phyloP scores from a whole-genome alignment of 371 early-diverging fungal genomes.

The Chytridium lagenaria region DNA sequence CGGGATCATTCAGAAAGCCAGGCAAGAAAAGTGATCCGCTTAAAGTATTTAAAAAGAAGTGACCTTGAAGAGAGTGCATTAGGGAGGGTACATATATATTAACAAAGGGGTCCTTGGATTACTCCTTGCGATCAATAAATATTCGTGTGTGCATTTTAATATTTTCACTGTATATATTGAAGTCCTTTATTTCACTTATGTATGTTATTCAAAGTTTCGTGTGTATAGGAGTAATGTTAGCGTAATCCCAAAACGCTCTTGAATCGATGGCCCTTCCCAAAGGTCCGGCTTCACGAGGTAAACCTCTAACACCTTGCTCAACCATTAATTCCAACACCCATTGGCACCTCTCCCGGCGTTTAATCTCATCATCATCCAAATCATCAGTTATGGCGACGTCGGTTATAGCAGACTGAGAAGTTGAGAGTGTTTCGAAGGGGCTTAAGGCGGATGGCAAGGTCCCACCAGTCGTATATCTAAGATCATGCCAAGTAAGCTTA shows the following conservation, averaged over 20 bases:
- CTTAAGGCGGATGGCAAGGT: constrained; percentile 31
- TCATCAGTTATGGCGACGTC: not conserved
- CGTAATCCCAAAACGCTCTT: constrained; percentile 44
- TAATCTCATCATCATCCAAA: constrained; percentile 7
- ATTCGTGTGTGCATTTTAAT: not conserved
- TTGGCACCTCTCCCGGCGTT: not conserved
- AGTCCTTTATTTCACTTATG: not conserved
- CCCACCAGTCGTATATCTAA: constrained; percentile 58
- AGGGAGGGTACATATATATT: too few species aligned
- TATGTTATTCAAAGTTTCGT: not conserved
- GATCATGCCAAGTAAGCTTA: too few species aligned
- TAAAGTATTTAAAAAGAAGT: constrained; percentile 13
- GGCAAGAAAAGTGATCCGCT: constrained; percentile 8
- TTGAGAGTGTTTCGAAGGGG: constrained; percentile 1
- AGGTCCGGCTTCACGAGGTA: constrained; percentile 38
- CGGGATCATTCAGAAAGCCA: not conserved
- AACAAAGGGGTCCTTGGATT: not conserved
- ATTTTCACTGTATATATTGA: not conserved
- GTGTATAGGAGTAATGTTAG: constrained; percentile 36
- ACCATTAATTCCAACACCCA: constrained; percentile 49
- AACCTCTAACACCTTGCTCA: constrained; percentile 34
- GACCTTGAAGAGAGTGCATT: not conserved
- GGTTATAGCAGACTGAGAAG: not conserved
- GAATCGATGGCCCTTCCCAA: constrained; percentile 45
- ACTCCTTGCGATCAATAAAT: not conserved